Base-by-base conservation (phyloP, 2,329 filamentous ascomycete genomes). In the Colletotrichum destructivum region DNA sequence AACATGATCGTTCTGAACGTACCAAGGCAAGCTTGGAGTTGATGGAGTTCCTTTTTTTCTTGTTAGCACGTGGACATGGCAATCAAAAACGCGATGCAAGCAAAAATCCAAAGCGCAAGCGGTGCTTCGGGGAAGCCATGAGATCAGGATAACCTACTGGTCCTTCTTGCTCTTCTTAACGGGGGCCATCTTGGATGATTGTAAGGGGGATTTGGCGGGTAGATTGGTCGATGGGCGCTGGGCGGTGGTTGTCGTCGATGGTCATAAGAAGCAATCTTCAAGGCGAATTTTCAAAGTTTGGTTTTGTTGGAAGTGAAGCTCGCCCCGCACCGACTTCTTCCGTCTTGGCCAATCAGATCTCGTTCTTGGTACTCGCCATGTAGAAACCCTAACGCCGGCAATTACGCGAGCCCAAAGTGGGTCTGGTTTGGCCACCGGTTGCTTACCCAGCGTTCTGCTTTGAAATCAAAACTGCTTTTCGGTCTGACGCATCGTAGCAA, bases 91-190 rank as follows among this genome's bases (percentile, higher is more conserved):
- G 5, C 16, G 12, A 4, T 15, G 2, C 8, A n/a, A 56, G n/a
- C 31, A 40, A 31, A 4, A 8, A 6, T 16, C 16, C 16, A 6
- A 13, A 3, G 21, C 2, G n/a, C 13, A 56, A 11, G 35, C 11
- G 11, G 35, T 40, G 13, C 4, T 40, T n/a, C 11, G 6, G n/a
- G 2, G 4, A 8, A 8, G 15, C 12, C 38, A 13, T 7, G 5
- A 16, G 3, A 16, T 16, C 12, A 5, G 13, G 35, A n/a, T 23
- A n/a, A 56, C 54, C 21, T 42, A 56, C 54, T 93, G 91, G 86
- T 94, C 92, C 89, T 95, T 97, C 91, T 94, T 96, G 85, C 84
- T 88, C 87, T 93, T 94, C 91, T 94, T 95, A 82, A 89, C 84
- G 81, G 87, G 86, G 81, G 88, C 89, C 88, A 90, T 93, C 89